These are phyloP conservation scores for Beta corolliflora DNA, from an alignment of 179 eudicot genomes.

Conservation along the genomic window DNA sequence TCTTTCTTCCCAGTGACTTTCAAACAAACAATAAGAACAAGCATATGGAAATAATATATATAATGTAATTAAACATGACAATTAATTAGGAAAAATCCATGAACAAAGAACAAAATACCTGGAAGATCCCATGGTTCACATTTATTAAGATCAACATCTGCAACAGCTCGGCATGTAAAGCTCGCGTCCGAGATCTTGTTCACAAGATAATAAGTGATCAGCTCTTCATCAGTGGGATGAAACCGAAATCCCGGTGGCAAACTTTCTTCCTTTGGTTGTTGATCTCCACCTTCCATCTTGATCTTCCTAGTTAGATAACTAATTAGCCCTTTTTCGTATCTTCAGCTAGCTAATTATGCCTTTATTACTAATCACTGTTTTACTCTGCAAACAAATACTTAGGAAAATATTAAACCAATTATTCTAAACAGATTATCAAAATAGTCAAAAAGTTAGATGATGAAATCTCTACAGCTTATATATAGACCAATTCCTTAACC, in stretches of 20 bases:
- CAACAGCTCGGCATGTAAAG: constrained; percentile 45
- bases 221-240: constrained; percentile 61
- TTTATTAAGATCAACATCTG: constrained; percentile 58
- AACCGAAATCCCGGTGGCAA: constrained; percentile 61
- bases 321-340: too few relatives aligned
- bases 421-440: constrained; percentile 13
- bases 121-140: constrained; percentile 72
- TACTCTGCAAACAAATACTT: constrained; percentile 15
- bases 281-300: constrained; percentile 41
- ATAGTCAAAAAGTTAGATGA: constrained; percentile 36
- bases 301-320: not conserved
- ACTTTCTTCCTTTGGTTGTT: constrained; percentile 37
- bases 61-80: not conserved
- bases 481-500: constrained; percentile 22
- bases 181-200: constrained; percentile 50
- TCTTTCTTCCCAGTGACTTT: too few relatives aligned
- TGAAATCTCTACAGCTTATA: constrained; percentile 30
- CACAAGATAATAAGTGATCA: constrained; percentile 48
- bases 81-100: not conserved
- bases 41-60: too few relatives aligned
- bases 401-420: not conserved
- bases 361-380: not conserved
- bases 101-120: constrained; percentile 18
- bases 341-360: not conserved
- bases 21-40: too few relatives aligned